Conservation (phyloP, 257 asterid species). For the Pogostemon cablin region DNA sequence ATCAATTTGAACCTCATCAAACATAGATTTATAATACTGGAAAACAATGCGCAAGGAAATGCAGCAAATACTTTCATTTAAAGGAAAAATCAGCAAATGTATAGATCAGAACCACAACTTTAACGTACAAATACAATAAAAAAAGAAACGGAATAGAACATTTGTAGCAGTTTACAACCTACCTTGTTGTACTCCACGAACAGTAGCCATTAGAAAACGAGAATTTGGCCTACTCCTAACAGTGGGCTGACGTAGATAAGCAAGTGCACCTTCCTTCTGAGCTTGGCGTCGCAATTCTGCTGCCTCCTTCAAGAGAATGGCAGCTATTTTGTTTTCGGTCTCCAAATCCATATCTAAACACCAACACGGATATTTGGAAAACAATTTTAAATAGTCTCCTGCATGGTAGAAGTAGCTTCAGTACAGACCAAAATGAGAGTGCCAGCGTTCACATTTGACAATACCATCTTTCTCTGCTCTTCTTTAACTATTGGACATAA, state of each 20-base stretch:
- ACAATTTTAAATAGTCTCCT: not conserved
- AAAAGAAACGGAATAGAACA: not conserved
- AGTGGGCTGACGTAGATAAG: slow-evolving; percentile 75
- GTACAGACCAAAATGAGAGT: not conserved
- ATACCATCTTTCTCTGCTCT: not conserved
- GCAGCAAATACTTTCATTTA: not conserved
- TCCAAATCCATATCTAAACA: slow-evolving; percentile 70
- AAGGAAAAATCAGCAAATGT: not conserved
- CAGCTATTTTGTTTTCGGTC: slow-evolving; percentile 86
- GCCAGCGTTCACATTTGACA: not conserved
- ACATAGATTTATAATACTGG: not conserved
- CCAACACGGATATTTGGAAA: slow-evolving; percentile 17
- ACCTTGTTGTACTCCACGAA: slow-evolving; percentile 97
- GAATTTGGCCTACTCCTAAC: slow-evolving; percentile 82
- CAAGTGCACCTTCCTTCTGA: slow-evolving; percentile 80
- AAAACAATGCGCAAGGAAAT: not conserved
- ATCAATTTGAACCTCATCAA: not conserved
- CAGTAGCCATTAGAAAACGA: slow-evolving; percentile 91
- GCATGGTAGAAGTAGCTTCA: not conserved
- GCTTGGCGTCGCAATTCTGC: slow-evolving; percentile 90
- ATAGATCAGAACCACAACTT: slow-evolving; percentile 19
- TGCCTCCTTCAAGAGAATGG: slow-evolving; percentile 81
- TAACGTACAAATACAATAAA: not conserved
- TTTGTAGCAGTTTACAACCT: slow-evolving; percentile 13
- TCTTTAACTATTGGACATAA: not conserved